Percentiles rank a stretch among this genome's conserved stretches.
Evolutionary conservation across 306 rosid genomes (phyloP).

Genomic region (Sesbania bispinosa): DNA sequence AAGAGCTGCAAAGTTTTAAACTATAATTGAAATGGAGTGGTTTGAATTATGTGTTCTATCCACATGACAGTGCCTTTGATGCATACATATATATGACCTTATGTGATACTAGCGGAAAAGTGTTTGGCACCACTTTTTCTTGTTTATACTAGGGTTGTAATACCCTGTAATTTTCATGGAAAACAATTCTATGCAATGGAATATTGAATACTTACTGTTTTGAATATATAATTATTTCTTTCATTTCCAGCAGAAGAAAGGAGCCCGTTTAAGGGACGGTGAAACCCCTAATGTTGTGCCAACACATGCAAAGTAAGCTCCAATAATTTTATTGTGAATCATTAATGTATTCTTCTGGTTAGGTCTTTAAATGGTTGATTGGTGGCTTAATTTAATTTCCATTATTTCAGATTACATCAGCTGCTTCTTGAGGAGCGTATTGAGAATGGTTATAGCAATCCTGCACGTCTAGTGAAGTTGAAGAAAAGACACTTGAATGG

Average conservation of each 20-base stretch:
- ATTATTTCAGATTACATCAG: conserved; percentile 77
- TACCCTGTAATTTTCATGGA: not conserved
- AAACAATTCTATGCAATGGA: not conserved
- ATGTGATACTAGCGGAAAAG: conserved; percentile 27
- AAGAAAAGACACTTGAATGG: conserved; percentile 82
- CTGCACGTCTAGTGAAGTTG: conserved; percentile 79
- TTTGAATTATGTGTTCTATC: not conserved
- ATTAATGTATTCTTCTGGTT: conserved; percentile 17
- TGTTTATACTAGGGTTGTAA: not conserved
- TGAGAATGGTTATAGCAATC: conserved; percentile 71
- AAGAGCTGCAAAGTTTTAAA: not conserved
- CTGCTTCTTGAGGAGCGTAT: conserved; percentile 88
- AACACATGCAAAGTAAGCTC: conserved; percentile 79
- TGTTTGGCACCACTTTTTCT: conserved; percentile 21
- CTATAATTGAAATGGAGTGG: conserved; percentile 6
- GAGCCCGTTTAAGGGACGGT: conserved; percentile 70
- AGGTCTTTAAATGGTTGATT: conserved; percentile 28
- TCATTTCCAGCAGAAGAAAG: conserved; percentile 67
- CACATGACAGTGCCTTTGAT: not conserved
- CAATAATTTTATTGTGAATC: conserved; percentile 31
- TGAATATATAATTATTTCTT: conserved; percentile 21
- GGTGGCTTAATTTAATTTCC: conserved; percentile 26
- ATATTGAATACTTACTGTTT: conserved; percentile 10
- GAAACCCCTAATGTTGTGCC: conserved; percentile 68
- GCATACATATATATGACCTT: not conserved